A percentile compares a stretch with the other conserved stretches of the same genome.
These are phyloP conservation scores for Alloteropsis semialata DNA, from an alignment of 176 grass and related monocot genomes.

Conservation along the genomic window DNA sequence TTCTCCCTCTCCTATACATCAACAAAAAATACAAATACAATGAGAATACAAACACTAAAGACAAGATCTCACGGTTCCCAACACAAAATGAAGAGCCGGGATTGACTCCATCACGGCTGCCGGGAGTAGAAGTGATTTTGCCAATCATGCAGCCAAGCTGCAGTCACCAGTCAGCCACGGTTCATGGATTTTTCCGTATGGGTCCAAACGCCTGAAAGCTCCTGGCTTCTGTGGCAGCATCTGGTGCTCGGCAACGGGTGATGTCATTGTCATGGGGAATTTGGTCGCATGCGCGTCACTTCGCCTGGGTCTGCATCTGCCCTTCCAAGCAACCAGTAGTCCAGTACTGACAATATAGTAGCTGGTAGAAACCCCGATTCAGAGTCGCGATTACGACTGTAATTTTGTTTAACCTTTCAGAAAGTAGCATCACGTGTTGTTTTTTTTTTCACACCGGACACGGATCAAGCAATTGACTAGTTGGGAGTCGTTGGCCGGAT, in stretches of 20 bases:
- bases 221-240: neutral
- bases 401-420: neutral
- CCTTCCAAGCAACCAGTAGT: conserved; percentile 1
- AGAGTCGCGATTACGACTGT: conserved; percentile 1
- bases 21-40: no score
- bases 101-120: no score
- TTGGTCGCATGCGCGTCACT: conserved; percentile 19
- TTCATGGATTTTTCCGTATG: conserved; percentile 24
- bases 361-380: neutral
- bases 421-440: conserved; percentile 20
- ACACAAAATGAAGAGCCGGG: no score
- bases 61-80: no score
- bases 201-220: conserved; percentile 38
- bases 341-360: neutral
- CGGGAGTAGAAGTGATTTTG: no score
- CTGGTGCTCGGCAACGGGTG: neutral
- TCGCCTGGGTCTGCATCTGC: neutral
- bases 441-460: neutral
- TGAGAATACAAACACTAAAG: no score
- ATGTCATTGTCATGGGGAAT: conserved; percentile 33
- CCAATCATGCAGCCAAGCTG: neutral
- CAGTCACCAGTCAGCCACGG: conserved; percentile 26
- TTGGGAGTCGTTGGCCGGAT: neutral
- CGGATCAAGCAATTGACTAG: conserved; percentile 21
- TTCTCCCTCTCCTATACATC: no score